Evolutionary conservation across 2,329 filamentous ascomycete genomes (phyloP).

Genomic region (Pezicula carpinea): DNA sequence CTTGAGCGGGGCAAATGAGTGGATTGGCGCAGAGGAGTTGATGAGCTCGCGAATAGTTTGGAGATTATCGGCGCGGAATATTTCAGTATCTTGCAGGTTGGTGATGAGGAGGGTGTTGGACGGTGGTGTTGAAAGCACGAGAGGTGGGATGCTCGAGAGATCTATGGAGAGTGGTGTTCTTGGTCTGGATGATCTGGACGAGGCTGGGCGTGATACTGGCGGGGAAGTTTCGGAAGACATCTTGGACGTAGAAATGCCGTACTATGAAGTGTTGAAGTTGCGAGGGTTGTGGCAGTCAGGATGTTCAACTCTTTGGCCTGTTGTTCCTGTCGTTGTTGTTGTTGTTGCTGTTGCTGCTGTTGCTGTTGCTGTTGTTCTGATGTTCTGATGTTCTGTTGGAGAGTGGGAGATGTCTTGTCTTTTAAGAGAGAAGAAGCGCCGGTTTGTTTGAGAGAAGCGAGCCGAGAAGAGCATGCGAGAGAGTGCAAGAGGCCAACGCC

Average conservation of each 20-base stretch:
- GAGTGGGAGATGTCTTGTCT: too few relatives aligned
- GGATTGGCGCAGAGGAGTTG: constrained; percentile 62
- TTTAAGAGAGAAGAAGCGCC: too few relatives aligned
- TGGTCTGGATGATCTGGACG: constrained; percentile 15
- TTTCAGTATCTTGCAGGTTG: constrained; percentile 66
- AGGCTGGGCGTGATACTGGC: constrained; percentile 18
- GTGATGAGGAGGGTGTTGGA: constrained; percentile 84
- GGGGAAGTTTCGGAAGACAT: constrained; percentile 20
- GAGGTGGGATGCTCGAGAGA: constrained; percentile 65
- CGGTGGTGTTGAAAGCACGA: constrained; percentile 66
- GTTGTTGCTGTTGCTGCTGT: too few relatives aligned
- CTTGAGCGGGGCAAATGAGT: constrained; percentile 75
- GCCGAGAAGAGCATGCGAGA: too few relatives aligned
- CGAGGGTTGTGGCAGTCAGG: neutral
- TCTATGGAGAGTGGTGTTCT: constrained; percentile 61
- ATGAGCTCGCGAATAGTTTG: constrained; percentile 70
- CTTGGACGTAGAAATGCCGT: constrained; percentile 2
- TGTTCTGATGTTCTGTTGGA: too few relatives aligned
- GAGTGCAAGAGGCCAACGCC: too few relatives aligned
- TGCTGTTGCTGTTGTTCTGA: too few relatives aligned
- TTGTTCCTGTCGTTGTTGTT: too few relatives aligned
- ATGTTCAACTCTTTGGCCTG: neutral
- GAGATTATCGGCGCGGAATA: constrained; percentile 72
- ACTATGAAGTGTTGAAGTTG: neutral
- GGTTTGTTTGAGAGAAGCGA: too few relatives aligned